These are phyloP conservation scores for Lentinula aciculospora DNA, from an alignment of 768 basidiomycete species.

Conservation along the genomic window DNA sequence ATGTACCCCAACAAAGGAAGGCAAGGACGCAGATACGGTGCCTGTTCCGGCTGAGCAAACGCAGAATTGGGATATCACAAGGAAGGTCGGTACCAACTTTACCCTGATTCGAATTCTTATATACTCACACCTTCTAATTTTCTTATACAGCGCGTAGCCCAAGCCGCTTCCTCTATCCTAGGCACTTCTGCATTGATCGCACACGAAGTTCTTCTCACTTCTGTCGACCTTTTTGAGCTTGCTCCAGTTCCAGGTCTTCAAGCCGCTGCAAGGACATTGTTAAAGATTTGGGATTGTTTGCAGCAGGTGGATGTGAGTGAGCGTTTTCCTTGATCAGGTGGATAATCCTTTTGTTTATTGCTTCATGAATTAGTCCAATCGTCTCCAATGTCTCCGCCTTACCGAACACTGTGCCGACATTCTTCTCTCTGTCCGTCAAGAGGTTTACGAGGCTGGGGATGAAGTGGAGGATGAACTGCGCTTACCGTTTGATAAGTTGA, in stretches of 20 bases:
- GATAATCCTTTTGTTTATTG: background rate
- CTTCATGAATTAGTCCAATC: slow-evolving; percentile 47
- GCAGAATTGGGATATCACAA: background rate
- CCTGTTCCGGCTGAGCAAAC: background rate
- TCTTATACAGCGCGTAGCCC: slow-evolving; percentile 21
- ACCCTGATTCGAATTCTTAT: background rate
- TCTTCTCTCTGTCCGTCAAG: slow-evolving; percentile 56
- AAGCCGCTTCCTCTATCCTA: slow-evolving; percentile 24
- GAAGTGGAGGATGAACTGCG: slow-evolving; percentile 42
- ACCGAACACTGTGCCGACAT: slow-evolving; percentile 70
- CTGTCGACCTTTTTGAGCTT: slow-evolving; percentile 32
- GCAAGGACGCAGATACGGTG: background rate
- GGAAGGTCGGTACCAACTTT: background rate
- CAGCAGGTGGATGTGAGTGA: slow-evolving; percentile 52
- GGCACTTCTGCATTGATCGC: slow-evolving; percentile 26
- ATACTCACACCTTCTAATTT: background rate
- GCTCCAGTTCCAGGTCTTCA: slow-evolving; percentile 48
- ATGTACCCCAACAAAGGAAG: background rate
- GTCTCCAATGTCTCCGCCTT: slow-evolving; percentile 61
- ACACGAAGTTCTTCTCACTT: slow-evolving; percentile 29
- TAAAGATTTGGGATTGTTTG: slow-evolving; percentile 54
- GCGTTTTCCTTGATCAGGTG: background rate
- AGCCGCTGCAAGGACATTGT: slow-evolving; percentile 37
- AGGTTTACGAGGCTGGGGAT: slow-evolving; percentile 54
- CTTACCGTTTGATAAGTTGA: slow-evolving; percentile 43